phyloP scores from a whole-genome alignment of 2,329 filamentous ascomycete genomes.

The Trichophyton simii region DNA sequence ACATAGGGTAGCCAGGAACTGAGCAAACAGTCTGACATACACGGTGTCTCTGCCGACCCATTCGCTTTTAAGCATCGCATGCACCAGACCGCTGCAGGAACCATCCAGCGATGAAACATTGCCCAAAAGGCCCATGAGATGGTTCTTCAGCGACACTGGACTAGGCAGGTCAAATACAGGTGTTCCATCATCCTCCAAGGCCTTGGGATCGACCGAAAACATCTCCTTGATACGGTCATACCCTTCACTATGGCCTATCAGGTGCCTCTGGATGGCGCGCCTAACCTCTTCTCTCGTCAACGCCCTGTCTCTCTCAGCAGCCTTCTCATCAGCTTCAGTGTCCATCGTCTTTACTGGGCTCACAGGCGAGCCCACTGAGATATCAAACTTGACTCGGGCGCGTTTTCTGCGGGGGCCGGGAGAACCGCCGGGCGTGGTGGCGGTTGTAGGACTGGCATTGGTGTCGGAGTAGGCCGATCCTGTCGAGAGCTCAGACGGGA shows the following conservation, averaged over 20 bases:
- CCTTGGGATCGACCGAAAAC: constrained; percentile 38
- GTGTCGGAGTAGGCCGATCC: constrained; percentile 16
- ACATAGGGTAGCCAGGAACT: constrained; percentile 52
- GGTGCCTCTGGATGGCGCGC: constrained; percentile 43
- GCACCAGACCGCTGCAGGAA: constrained; percentile 46
- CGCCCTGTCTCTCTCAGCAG: constrained; percentile 40
- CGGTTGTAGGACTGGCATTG: background rate
- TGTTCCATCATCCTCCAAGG: constrained; percentile 23
- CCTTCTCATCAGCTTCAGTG: background rate
- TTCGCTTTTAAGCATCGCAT: constrained; percentile 45
- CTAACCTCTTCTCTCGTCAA: constrained; percentile 51
- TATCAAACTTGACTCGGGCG: constrained; percentile 33
- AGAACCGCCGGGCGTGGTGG: constrained; percentile 6
- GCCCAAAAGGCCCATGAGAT: constrained; percentile 46
- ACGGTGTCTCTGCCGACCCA: constrained; percentile 51
- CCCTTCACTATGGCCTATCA: constrained; percentile 40
- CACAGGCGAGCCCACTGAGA: constrained; percentile 11
- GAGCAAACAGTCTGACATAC: constrained; percentile 45
- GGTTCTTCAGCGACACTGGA: constrained; percentile 42
- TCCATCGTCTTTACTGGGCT: background rate
- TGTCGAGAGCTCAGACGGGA: constrained; percentile 20
- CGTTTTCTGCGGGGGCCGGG: constrained; percentile 27
- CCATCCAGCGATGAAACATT: constrained; percentile 44
- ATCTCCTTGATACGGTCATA: constrained; percentile 46
- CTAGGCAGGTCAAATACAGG: constrained; percentile 37